Evolutionary conservation across 2,329 filamentous ascomycete genomes (phyloP), one percentile per base, ranked within the genome.

Genomic region (Epichloe hybrida): DNA sequence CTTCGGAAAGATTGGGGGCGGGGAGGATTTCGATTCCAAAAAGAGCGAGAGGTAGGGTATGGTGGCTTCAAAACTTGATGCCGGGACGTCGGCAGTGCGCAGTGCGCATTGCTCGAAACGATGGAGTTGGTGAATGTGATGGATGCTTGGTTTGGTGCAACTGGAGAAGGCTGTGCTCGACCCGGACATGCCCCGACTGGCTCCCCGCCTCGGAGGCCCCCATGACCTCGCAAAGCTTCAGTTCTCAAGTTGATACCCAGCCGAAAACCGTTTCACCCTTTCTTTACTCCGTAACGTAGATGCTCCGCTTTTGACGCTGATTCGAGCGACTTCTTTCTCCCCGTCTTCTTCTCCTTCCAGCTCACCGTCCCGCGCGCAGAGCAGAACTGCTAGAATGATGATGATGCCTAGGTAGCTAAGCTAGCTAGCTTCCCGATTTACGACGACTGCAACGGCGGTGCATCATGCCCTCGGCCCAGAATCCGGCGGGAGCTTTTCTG

Each of bases 401-500:
- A 23, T 55, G 55, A 23, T 51, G 53, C 27, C 50, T 21, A 44
- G 35, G 50, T 52, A 52, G 50, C 17, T 9, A 31, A 31, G 23
- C 42, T 51, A 50, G 49, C 48, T 37, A 50, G 49, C 48, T 37
- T 42, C 51, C 27, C 42, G 42, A 48, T 36, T 42, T 1, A 46
- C 43, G 48, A 43, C 53, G 48, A 53, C 53, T 15, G 20, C 15
- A 23, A 43, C 52, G 48, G 41, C 49, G 41, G 48, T 12, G 52
- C 54, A 55, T 53, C 62, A 67, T 62, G 64, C 76, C 76, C 72
- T 69, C 64, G 53, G 63, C 67, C 50, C 73, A 72, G 58, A 72
- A 74, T 50, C 64, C 64, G 46, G 59, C 60, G 46, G 63, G 57
- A 13, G 63, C 54, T 17, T 50, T 66, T 31, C 50, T 62, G 40